These are phyloP conservation scores for Lepiota venenata DNA, from an alignment of 768 basidiomycete genomes.

Conservation along the genomic window DNA sequence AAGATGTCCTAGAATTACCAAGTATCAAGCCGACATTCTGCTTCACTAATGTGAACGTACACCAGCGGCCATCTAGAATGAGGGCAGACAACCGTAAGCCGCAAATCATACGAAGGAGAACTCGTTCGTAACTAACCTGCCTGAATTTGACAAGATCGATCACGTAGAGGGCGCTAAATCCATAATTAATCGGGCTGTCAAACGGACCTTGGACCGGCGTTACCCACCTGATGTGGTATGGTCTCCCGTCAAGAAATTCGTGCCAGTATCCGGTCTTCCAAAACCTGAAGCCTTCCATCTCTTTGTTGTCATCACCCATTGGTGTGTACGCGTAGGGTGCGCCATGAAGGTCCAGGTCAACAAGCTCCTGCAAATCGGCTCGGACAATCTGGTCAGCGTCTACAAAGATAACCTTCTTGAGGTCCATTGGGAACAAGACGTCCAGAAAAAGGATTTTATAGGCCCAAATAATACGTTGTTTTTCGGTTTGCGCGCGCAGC, in stretches of 20 bases:
- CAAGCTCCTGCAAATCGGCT: conserved; percentile 90
- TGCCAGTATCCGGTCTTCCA: conserved; percentile 99
- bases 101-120: conserved; percentile 11
- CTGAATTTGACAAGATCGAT: conserved; percentile 95
- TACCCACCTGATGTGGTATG: conserved; percentile 92
- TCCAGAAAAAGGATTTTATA: conserved; percentile 99
- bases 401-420: conserved; percentile 98
- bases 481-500: conserved; percentile 96
- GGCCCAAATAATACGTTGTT: conserved; percentile 98
- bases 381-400: conserved; percentile 98
- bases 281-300: conserved; percentile 98
- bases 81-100: neutral
- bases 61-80: conserved; percentile 44
- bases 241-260: conserved; percentile 75
- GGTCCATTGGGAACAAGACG: conserved; percentile 97
- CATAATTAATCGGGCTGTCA: conserved; percentile 10
- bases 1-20: conserved; percentile 64
- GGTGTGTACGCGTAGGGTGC: conserved; percentile 96
- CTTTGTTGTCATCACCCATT: conserved; percentile 93
- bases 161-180: conserved; percentile 84
- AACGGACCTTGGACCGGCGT: neutral
- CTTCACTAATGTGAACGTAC: conserved; percentile 27
- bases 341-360: conserved; percentile 89
- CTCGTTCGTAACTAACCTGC: conserved; percentile 43
- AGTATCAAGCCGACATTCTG: neutral